phyloP scores from a whole-genome alignment of 345 rosid genomes.

The Gossypium rotundifolium region DNA sequence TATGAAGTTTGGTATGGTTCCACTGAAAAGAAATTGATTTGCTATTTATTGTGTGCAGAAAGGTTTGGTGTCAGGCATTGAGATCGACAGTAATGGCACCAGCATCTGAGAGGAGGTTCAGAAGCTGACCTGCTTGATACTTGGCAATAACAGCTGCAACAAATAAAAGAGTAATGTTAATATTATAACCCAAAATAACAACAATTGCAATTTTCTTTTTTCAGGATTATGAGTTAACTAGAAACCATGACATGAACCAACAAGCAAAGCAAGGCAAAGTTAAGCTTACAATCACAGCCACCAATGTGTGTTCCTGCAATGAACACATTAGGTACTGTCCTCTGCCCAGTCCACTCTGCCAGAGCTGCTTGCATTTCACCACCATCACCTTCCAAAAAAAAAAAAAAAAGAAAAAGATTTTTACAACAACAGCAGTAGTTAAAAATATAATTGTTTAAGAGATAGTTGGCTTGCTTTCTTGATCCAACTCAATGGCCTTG shows the following conservation, averaged over 20 bases:
- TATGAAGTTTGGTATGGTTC: neutral
- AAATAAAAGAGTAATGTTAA: neutral
- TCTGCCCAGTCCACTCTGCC: slow-evolving; percentile 28
- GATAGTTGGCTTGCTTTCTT: slow-evolving; percentile 27
- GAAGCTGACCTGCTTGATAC: slow-evolving; percentile 48
- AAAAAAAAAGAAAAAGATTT: neutral
- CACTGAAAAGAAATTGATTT: neutral
- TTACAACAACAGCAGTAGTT: neutral
- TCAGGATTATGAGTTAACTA: neutral
- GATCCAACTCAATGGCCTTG: slow-evolving; percentile 45
- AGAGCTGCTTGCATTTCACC: slow-evolving; percentile 30
- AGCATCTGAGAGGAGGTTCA: slow-evolving; percentile 50
- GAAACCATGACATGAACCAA: neutral
- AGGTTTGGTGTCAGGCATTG: slow-evolving; percentile 25
- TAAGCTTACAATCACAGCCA: slow-evolving; percentile 30
- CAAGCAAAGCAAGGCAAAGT: neutral
- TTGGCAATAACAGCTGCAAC: slow-evolving; percentile 44
- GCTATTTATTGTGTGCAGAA: neutral
- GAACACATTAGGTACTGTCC: slow-evolving; percentile 41
- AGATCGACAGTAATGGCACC: slow-evolving; percentile 45
- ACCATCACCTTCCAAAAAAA: slow-evolving; percentile 30
- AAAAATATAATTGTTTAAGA: neutral
- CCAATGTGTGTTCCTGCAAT: slow-evolving; percentile 33
- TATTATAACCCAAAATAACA: no score
- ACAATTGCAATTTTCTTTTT: no score